Percentiles rank a stretch among this genome's conserved stretches.
Conservation (phyloP, 495 filamentous ascomycete genomes). For the Hypoxylon fuscum region DNA sequence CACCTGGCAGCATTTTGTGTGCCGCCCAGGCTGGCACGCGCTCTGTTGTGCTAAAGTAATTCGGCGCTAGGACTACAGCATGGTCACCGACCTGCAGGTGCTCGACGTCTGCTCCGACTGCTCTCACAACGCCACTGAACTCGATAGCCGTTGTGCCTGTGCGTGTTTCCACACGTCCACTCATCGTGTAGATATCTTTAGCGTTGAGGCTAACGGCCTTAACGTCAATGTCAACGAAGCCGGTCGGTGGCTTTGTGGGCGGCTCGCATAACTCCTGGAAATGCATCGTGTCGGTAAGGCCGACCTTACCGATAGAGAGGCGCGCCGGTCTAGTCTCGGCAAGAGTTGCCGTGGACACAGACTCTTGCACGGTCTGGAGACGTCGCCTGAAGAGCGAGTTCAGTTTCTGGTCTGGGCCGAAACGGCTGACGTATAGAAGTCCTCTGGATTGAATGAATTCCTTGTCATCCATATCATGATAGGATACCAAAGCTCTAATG, state of each 20-base stretch:
- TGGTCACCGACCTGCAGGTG: slow-evolving; percentile 46
- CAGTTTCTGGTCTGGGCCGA: slow-evolving; percentile 27
- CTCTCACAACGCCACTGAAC: slow-evolving; percentile 20
- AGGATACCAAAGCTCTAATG: neutral
- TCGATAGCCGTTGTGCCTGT: slow-evolving; percentile 9
- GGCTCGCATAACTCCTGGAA: slow-evolving; percentile 17
- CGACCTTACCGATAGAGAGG: slow-evolving; percentile 23
- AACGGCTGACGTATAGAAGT: slow-evolving; percentile 44
- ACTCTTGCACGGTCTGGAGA: neutral
- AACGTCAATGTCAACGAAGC: slow-evolving; percentile 48
- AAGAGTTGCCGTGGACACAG: slow-evolving; percentile 3
- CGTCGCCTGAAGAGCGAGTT: slow-evolving; percentile 38
- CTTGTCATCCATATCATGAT: neutral
- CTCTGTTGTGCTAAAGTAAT: slow-evolving; percentile 44
- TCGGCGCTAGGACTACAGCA: slow-evolving; percentile 41
- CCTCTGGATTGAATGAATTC: slow-evolving; percentile 33
- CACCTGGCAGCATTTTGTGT: slow-evolving; percentile 37
- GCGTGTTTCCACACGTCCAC: slow-evolving; percentile 20
- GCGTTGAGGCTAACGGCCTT: slow-evolving; percentile 51
- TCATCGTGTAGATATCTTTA: slow-evolving; percentile 40
- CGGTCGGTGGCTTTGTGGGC: neutral
- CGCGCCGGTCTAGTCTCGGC: slow-evolving; percentile 11
- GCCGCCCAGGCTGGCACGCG: slow-evolving; percentile 42
- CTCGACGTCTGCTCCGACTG: slow-evolving; percentile 6
- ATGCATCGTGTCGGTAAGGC: slow-evolving; percentile 16